Evolutionary conservation across 495 filamentous ascomycete species (phyloP).

Genomic region (Daldinia decipiens): DNA sequence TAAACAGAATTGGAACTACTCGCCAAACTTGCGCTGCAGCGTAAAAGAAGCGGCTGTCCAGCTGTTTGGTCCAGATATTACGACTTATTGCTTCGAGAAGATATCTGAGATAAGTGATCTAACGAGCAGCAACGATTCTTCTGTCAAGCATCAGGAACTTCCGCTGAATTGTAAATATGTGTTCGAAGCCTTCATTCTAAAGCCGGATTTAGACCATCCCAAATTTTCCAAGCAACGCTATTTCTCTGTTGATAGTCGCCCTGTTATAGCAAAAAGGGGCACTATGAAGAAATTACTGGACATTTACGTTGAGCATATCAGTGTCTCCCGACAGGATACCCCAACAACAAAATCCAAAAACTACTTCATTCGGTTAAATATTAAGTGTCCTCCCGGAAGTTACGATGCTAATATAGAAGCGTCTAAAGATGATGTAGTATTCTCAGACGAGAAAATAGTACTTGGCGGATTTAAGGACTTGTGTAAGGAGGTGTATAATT

Average conservation of each 20-base stretch:
- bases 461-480: constrained; percentile 62
- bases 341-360: constrained; percentile 55
- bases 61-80: constrained; percentile 72
- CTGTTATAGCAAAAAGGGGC: constrained; percentile 71
- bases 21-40: constrained; percentile 64
- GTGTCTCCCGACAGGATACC: constrained; percentile 1
- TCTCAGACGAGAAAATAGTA: constrained; percentile 68
- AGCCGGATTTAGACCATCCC: constrained; percentile 58
- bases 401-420: constrained; percentile 95
- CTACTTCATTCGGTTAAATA: constrained; percentile 78
- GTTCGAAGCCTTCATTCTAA: constrained; percentile 71
- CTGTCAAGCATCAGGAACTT: not conserved
- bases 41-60: constrained; percentile 75
- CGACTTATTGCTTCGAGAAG: constrained; percentile 57
- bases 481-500: constrained; percentile 63
- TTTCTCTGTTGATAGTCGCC: constrained; percentile 81
- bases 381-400: constrained; percentile 72
- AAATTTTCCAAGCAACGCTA: constrained; percentile 70
- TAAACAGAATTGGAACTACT: constrained; percentile 76
- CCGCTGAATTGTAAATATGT: constrained; percentile 10
- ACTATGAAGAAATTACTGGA: constrained; percentile 72
- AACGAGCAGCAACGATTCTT: constrained; percentile 1
- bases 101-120: constrained; percentile 30
- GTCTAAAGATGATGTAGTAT: constrained; percentile 87
- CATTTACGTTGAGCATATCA: constrained; percentile 44